phyloP scores from a whole-genome alignment of 2,329 filamentous ascomycete genomes.

The Trichoderma sp. region DNA sequence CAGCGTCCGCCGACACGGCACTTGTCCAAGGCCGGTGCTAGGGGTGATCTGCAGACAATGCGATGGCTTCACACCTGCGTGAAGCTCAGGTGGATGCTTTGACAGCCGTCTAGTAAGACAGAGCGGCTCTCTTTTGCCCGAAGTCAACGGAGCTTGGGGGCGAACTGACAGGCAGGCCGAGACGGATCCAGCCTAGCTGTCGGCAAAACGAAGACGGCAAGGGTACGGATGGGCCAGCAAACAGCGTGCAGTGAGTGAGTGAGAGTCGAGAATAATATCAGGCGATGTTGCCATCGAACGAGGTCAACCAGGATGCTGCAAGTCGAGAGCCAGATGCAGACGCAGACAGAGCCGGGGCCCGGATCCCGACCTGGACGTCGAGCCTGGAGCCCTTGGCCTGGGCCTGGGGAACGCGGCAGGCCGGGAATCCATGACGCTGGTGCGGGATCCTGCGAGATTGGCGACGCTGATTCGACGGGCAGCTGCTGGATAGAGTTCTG shows the following conservation, averaged over 20 bases:
- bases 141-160: neutral
- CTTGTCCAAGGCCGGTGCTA: constrained; percentile 1
- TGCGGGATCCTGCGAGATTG: constrained; percentile 8
- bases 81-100: neutral
- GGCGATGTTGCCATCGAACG: constrained; percentile 25
- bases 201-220: constrained; percentile 1
- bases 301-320: constrained; percentile 2
- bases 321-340: too few relatives aligned
- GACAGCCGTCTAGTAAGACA: neutral
- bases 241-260: too few relatives aligned
- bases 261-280: neutral
- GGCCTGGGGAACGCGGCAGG: neutral
- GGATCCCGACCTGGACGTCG: neutral
- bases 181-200: neutral
- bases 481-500: constrained; percentile 12
- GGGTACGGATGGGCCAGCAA: neutral
- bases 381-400: neutral
- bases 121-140: neutral
- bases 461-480: constrained; percentile 21
- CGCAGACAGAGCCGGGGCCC: neutral
- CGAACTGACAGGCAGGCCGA: neutral
- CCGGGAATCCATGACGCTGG: neutral
- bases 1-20: constrained; percentile 6
- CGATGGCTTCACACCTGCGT: constrained; percentile 6
- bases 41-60: constrained; percentile 12